Evolutionary conservation across 495 filamentous ascomycete genomes (phyloP).

Genomic region (Penicillium nucicola): DNA sequence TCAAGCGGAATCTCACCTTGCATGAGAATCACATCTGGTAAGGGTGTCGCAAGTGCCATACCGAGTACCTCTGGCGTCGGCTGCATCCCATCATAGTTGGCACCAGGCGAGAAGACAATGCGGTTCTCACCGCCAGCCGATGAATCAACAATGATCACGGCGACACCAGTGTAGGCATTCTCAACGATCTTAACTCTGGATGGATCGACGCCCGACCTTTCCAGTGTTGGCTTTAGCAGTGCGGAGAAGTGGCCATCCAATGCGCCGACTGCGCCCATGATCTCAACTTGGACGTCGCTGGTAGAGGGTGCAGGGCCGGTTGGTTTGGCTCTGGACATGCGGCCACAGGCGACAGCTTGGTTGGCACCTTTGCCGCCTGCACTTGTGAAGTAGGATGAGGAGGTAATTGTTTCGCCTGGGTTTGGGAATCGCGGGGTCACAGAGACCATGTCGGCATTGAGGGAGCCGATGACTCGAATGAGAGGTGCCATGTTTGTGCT

Average conservation of each 20-base stretch:
- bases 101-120: constrained; percentile 77
- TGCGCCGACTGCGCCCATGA: constrained; percentile 79
- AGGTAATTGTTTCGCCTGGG: constrained; percentile 83
- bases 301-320: constrained; percentile 18
- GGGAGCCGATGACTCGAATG: constrained; percentile 83
- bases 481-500: constrained; percentile 40
- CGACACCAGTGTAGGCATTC: constrained; percentile 68
- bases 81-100: constrained; percentile 61
- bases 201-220: constrained; percentile 60
- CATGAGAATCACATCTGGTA: constrained; percentile 70
- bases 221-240: constrained; percentile 43
- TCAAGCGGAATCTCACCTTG: constrained; percentile 82
- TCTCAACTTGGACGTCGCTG: constrained; percentile 60
- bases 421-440: constrained; percentile 77
- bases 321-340: constrained; percentile 53
- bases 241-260: constrained; percentile 46
- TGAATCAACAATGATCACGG: constrained; percentile 81
- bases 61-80: constrained; percentile 41
- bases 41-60: constrained; percentile 29
- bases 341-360: constrained; percentile 79
- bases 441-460: constrained; percentile 90
- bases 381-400: constrained; percentile 72
- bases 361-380: constrained; percentile 95
- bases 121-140: constrained; percentile 77
- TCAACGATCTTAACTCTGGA: constrained; percentile 46